Base-by-base conservation (phyloP, 306 rosid genomes). In the Inga oerstediana region DNA sequence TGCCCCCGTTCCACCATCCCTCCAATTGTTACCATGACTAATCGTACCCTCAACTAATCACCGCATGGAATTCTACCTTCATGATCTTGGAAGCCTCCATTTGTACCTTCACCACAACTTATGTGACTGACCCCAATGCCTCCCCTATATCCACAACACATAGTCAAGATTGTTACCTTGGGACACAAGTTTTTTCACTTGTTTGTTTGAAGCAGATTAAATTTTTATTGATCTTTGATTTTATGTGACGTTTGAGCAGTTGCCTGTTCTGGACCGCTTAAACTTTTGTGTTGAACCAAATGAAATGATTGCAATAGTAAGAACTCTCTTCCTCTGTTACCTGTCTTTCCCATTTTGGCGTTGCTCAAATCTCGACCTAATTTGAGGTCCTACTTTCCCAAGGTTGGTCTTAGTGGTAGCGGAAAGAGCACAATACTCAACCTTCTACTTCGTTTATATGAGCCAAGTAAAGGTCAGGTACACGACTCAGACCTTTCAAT, bases 321-420 rank as follows among this genome's bases (percentile, higher is more conserved):
- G 92, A 77, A 37, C 77, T 82, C 39, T 59, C 79, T 59, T 45
- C 80, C 77, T 39, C 56, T 72, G 15, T 72, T 48, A 37, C 13
- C 58, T 75, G 15, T 59, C 58, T 39, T 79, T 75, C 39, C 45
- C 75, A 52, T 30, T 65, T 83, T 82, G 68, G 62, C 75, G 46
- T 81, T 81, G 75, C 80, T 41, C 78, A 72, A 69, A 82, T 59
- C 24, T 61, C 52, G 46, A 8, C 13, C 39, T 82, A 54, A 84
- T 64, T 48, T n/a, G 34, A 62, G 62, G 70, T 64, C 64, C 62
- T 79, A 16, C 70, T 79, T 78, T 71, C 77, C 39, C 30, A 71
- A 95, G 98, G 98, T 92, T 84, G 98, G 98, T 78, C 93, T 95
- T 71, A 95, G 98, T 84, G 97, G 98, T 9, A 93, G 98, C 91